Evolutionary conservation across 2,329 filamentous ascomycete species (phyloP).

Genomic region (Stemphylium vesicarium): DNA sequence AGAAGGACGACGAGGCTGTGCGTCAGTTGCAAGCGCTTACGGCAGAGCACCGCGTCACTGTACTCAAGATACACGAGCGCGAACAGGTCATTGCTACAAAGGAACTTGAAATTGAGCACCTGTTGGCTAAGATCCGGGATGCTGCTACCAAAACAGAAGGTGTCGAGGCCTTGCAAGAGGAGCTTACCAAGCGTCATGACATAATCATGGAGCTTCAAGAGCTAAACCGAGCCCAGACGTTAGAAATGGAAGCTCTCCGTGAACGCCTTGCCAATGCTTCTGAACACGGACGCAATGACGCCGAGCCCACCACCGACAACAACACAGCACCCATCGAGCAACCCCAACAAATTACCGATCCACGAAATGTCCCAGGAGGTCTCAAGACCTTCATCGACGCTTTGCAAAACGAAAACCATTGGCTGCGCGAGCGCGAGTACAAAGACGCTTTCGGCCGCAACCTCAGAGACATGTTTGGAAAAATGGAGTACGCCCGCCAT

Average conservation of each 20-base stretch:
- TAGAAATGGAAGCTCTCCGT: constrained; percentile 26
- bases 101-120: constrained; percentile 82
- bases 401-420: constrained; percentile 38
- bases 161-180: constrained; percentile 27
- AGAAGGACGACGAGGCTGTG: constrained; percentile 79
- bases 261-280: constrained; percentile 20
- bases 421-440: constrained; percentile 36
- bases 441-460: constrained; percentile 23
- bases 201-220: constrained; percentile 30
- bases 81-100: constrained; percentile 74
- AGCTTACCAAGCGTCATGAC: constrained; percentile 25
- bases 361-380: constrained; percentile 17
- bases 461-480: constrained; percentile 16
- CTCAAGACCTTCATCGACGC: constrained; percentile 30
- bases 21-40: constrained; percentile 82
- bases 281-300: constrained; percentile 5
- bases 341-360: constrained; percentile 17
- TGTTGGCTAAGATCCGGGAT: constrained; percentile 66
- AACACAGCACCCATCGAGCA: constrained; percentile 14
- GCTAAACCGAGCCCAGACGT: constrained; percentile 22
- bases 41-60: constrained; percentile 79
- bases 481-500: constrained; percentile 9
- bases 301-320: constrained; percentile 2
- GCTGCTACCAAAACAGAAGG: constrained; percentile 33
- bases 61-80: constrained; percentile 69